Evolutionary conservation across 345 rosid genomes (phyloP), one percentile per base, ranked within the genome.

Genomic region (Syzygium aqueum): DNA sequence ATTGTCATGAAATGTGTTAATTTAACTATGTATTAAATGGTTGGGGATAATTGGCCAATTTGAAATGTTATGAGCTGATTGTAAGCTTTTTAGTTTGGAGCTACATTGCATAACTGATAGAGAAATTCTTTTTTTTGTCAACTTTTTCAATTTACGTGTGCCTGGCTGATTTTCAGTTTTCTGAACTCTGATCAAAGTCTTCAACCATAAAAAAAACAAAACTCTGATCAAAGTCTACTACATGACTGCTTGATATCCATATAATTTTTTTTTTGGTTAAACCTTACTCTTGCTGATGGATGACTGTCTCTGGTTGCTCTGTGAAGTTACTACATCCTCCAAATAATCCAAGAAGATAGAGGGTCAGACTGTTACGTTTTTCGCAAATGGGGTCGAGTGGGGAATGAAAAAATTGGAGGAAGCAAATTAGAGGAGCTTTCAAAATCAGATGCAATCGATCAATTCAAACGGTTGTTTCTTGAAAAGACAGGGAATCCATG

Each of bases 311-410:
- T 51, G 89, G 91, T 56, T 90, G 50, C 87, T 53, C 40, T 90
- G 78, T 90, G 80, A 90, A 95, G 99, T 91, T 97, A 93, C 87
- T 97, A 96, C 88, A 92, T 96, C 89, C 96, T 97, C 85, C 99
- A 97, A 95, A 93, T 97, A 84, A 96, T 96, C 87, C 93, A 95
- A 94, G 98, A 94, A 86, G 99, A 97, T 91, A 96, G 93, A 89
- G 95, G 95, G 52, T 90, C 96, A 17, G 95, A 90, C 33, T 96
- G 99, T 90, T 89, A 92, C 83, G 93, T 96, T 57, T 97, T 94
- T 85, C 99, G 98, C 59, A 95, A 96, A 92, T 97, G 99, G 99
- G 99, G 99, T 52, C 94, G 97, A 86, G 97, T 95, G 51, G 99
- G 99, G 51, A 94, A 93, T 90, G 96, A 95, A 52, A 95, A 93